Evolutionary conservation across 441 rosid species (phyloP), one percentile per base, ranked within the genome.

Genomic region (Erysimum pusillum): DNA sequence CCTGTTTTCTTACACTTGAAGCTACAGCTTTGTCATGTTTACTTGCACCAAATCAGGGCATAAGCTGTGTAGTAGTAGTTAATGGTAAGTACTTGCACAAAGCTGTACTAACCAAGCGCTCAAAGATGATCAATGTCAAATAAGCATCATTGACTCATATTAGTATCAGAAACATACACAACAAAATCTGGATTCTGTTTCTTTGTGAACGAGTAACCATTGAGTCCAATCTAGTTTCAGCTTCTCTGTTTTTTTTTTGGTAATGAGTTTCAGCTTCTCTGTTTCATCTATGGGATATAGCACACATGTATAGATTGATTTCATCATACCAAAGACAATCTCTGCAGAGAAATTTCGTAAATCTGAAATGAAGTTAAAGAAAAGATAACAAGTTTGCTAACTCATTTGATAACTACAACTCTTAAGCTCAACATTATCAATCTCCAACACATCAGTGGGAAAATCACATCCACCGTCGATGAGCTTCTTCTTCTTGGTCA

Each of bases 371-470:
- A 86, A 64, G 52, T 61, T 32, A 11, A 14, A 6, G n/a, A 62
- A 10, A 36, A 67, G 15, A 59, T 31, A 1, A 48, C 38, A 49
- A 48, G 13, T 14, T 22, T 35, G 12, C 60, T 64, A 79, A 56
- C 13, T 82, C 67, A 56, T 66, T 64, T 82, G 81, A 53, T 72
- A 87, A 66, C 82, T 73, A 70, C 98, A 94, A 20, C 68, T 85
- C 77, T 86, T 82, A 65, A 89, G 60, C 80, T 82, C 71, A 57
- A 94, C 86, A 65, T n/a, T 66, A 81, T 94, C 98, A 9, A 94
- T 92, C 0, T 95, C 88, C 63, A 94, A 61, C 0, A 71, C 78
- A 18, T 87, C 87, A 0, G 78, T 36, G 0, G 98, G 97, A 28
- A 89, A 92, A 63, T 90, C 84, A 75, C 98, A 94, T 0, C 81